Evolutionary conservation across 495 filamentous ascomycete species (phyloP), one percentile per base, ranked within the genome.

Genomic region (Chaetomium fimeti): DNA sequence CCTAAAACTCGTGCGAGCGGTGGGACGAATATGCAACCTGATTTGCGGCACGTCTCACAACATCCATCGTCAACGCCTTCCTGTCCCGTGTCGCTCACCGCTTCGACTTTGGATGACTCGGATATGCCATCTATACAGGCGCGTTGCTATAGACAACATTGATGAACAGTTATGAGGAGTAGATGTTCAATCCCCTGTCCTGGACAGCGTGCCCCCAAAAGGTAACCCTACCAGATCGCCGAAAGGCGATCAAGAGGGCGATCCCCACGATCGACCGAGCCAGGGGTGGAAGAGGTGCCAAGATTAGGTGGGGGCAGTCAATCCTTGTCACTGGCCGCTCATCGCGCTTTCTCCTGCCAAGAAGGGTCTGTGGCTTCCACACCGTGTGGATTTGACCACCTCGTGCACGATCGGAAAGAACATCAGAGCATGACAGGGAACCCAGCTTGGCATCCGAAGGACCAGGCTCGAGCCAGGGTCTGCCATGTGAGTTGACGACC

Each of bases 281-380:
- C 52, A 55, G 52, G 52, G 52, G 52, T 13, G 27, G n/a, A 36
- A 11, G 20, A 16, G 28, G 28, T 29, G 28, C 29, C 32, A 36
- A 32, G 28, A 24, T 11, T n/a, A 4, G 38, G 55, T 58, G 55
- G 36, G 32, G 38, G 55, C 38, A 20, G 36, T 13, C 8, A 12
- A 57, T 7, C 55, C 55, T 25, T 56, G 53, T 11, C 32, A 12
- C 38, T 58, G 55, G 9, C 32, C 8, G 32, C 6, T 36, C 32
- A 11, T 36, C 1, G 32, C 36, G 38, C 55, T n/a, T 42, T 58
- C 55, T 58, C 38, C 22, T 58, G 55, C 55, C 55, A 57, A 57
- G 55, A 43, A 5, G 36, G 12, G 13, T 18, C 55, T 16, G 55
- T 13, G 8, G 3, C 24, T 40, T 45, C 55, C 38, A 45, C 38